Base-by-base conservation (phyloP, 2,329 filamentous ascomycete species). In the Ophiostoma tasmaniense region DNA sequence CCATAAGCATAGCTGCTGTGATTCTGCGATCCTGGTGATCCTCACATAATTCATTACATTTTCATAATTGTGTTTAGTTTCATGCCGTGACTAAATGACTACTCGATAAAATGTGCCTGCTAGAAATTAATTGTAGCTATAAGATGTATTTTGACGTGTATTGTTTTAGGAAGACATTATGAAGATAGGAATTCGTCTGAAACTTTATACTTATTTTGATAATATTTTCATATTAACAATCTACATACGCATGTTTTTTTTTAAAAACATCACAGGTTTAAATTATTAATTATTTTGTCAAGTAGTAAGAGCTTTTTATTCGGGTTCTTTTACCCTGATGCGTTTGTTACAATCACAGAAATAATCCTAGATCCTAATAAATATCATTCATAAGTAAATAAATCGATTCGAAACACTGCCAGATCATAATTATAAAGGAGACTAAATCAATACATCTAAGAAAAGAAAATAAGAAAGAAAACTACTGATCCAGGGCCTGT, bases 401-500 rank as follows among this genome's bases (percentile, higher is more conserved):
- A n/a, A n/a, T 3, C 2, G 2, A 45, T 45, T 45, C 13, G 8
- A n/a, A 45, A n/a, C 7, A 17, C 7, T 17, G 42, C 42, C 42
- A 45, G 42, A 17, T 45, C 42, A 45, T 45, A 20, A n/a, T 8
- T 8, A n/a, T 1, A 45, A 8, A 20, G 8, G n/a, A 20, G n/a
- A 45, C 42, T 5, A n/a, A 45, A 45, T n/a, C n/a, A 28, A 61
- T 61, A 61, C n/a, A 17, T 3, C 17, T 6, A 33, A 30, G 22
- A 17, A 8, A 61, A 2, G n/a, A 55, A 55, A 11, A 55, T 13
- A 55, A 25, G 8, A 22, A 11, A 61, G 25, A 61, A 61, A 33
- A 20, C 45, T 62, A 72, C 62, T 55, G 64, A 39, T 72, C 72
- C 35, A 73, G 35, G 1, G 71, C 71, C 55, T 73, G 72, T 5